Evolutionary conservation across 2,329 filamentous ascomycete genomes (phyloP), one percentile per base, ranked within the genome.

Genomic region (Exophiala dermatitidis): DNA sequence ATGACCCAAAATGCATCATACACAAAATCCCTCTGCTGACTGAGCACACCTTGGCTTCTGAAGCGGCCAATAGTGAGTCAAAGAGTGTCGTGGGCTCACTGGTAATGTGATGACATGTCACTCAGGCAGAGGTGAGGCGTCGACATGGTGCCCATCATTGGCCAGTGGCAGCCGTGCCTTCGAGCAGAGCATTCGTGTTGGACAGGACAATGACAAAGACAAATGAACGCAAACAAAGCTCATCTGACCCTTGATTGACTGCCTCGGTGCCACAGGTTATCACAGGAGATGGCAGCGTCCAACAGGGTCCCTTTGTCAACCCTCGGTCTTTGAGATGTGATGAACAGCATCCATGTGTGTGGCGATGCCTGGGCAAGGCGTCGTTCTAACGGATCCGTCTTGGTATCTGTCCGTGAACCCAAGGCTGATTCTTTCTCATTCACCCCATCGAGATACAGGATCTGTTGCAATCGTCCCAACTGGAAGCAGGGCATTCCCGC

Each of bases 51-150:
- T 26, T 26, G 7, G 19, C 5, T 8, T n/a, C 36, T 28, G 9
- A 9, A 41, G 38, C 38, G 28, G 28, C 38, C 38, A 45, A 45
- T 45, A 3, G 42, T 19, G 7, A 28, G 29, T 45, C 9, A 45
- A 10, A 45, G 3, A 45, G 6, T 41, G 36, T 5, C 38, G 28
- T 26, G 28, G 12, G 5, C 9, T 28, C 19, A 9, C 2, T 2
- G 38, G 19, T 19, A 41, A 41, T 28, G 12, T 41, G 38, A 26
- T 41, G 38, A 36, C 45, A 47, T 32, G 45, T 47, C 45, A 47
- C 29, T 32, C 28, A 33, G 36, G n/a, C 43, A 47, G 42, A 37
- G 43, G 45, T 47, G 31, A 26, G 28, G 31, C 12, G 28, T 37
- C 31, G 37, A 41, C 12, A 6, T 12, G 38, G 5, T 26, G 12